Evolutionary conservation across 768 basidiomycete species (phyloP), one percentile per base, ranked within the genome.

Genomic region (Cystoderma amianthinum): DNA sequence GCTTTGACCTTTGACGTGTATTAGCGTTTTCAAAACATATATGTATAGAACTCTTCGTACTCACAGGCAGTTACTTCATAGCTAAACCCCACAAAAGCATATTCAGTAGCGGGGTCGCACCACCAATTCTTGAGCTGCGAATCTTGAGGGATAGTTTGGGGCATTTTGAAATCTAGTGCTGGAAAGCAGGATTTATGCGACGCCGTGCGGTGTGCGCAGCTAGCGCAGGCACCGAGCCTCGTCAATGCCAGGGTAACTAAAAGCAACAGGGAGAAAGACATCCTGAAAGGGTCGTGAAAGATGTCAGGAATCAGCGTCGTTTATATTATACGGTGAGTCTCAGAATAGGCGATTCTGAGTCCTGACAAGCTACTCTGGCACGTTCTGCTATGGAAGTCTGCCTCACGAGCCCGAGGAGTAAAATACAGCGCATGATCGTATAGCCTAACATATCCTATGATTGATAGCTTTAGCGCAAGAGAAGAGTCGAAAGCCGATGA

Each of bases 11-110:
- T 44, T 22, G n/a, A n/a, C n/a, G 4, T 18, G 16, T 34, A 36
- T 20, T 9, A 48, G 34, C 28, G 7, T 16, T 25, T 9, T 36
- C 34, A 36, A 15, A 16, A 19, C n/a, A 36, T 9, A 11, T 13
- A 18, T 10, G 12, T 19, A 35, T 6, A 37, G 18, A 10, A 16
- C 33, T 38, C n/a, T n/a, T 6, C 18, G 23, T 11, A 59, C 71
- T 9, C 43, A 77, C 79, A 82, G 3, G 62, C 67, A 22, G 72
- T 69, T 24, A 82, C 63, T 50, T 80, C 80, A 48, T 82, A 82
- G 50, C 76, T 75, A 55, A 82, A 82, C 1, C 79, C 80, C 33
- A 82, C 50, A 55, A 82, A 82, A 0, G 73, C 80, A 48, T 78
- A 78, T 49, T 82, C 81, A 1, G 70, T 70, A 13, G 54, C 43